phyloP scores from a whole-genome alignment of 352 stramenopile genomes.

The Peronospora destructor region DNA sequence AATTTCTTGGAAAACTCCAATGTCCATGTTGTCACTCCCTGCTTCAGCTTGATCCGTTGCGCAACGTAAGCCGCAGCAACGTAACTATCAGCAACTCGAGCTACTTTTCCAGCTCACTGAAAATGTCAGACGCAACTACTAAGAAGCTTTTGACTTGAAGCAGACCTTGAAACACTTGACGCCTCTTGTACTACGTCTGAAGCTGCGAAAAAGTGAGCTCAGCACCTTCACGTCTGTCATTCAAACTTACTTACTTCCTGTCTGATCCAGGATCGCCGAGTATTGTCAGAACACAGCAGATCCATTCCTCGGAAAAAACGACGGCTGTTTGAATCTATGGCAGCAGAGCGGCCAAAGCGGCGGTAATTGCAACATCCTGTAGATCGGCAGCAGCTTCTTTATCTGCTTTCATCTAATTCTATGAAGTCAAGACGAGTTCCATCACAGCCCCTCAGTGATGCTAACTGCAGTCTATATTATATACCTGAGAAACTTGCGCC shows the following conservation, averaged over 20 bases:
- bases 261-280: conserved; percentile 45
- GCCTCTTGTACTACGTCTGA: conserved; percentile 70
- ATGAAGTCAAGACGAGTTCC: conserved; percentile 9
- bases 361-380: conserved; percentile 61
- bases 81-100: not conserved
- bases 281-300: conserved; percentile 70
- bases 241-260: conserved; percentile 2
- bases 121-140: conserved; percentile 51
- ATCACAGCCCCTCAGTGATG: conserved; percentile 4
- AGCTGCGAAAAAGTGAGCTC: conserved; percentile 66
- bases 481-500: conserved; percentile 13
- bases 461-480: conserved; percentile 43
- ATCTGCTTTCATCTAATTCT: conserved; percentile 19
- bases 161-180: conserved; percentile 77
- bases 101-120: no score
- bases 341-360: conserved; percentile 58
- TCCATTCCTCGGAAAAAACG: conserved; percentile 71
- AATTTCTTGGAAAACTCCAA: no score
- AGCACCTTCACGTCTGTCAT: not conserved
- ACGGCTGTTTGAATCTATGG: conserved; percentile 58
- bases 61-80: not conserved
- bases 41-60: no score
- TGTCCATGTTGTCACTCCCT: no score
- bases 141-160: conserved; percentile 77
- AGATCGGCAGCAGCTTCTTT: conserved; percentile 5